A percentile compares a stretch with the other conserved stretches of the same genome.
Conservation (phyloP, 495 filamentous ascomycete genomes). For the Penicillium egyptiacum region DNA sequence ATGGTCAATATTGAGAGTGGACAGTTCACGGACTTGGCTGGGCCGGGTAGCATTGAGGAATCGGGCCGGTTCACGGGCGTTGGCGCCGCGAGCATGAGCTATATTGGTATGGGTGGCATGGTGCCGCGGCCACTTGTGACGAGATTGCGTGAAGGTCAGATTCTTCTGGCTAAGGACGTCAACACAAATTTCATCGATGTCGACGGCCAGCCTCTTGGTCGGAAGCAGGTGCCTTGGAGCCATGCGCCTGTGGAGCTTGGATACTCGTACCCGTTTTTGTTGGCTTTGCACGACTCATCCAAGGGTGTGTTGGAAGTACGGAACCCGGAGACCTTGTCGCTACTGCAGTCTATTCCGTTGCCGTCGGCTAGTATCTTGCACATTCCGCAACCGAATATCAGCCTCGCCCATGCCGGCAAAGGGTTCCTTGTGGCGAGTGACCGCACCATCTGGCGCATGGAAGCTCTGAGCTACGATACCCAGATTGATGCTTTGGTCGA, state of each 20-base stretch:
- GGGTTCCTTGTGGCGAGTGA: constrained; percentile 90
- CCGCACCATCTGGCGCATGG: constrained; percentile 92
- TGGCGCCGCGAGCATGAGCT: constrained; percentile 80
- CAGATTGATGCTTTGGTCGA: constrained; percentile 85
- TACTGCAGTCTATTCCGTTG: constrained; percentile 81
- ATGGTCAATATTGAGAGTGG: constrained; percentile 79
- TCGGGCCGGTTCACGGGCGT: constrained; percentile 64
- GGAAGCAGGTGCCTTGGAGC: constrained; percentile 88
- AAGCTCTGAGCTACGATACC: constrained; percentile 84
- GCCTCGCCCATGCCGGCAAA: constrained; percentile 89
- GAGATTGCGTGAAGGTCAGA: constrained; percentile 74
- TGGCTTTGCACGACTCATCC: constrained; percentile 78
- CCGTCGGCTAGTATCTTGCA: constrained; percentile 79
- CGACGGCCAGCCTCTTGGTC: constrained; percentile 76
- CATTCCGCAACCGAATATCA: constrained; percentile 91
- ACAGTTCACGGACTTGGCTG: constrained; percentile 71
- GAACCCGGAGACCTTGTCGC: constrained; percentile 85
- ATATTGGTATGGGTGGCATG: constrained; percentile 89
- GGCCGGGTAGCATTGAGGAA: constrained; percentile 71
- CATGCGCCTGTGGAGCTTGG: constrained; percentile 85
- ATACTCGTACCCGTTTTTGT: constrained; percentile 92
- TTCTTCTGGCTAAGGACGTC: constrained; percentile 91
- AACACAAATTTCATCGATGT: constrained; percentile 89
- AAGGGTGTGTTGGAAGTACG: constrained; percentile 88
- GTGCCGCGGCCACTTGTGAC: constrained; percentile 88